Evolutionary conservation across 805 yeast species (phyloP), one percentile per base, ranked within the genome.

Genomic region (Maudiozyma bulderi): DNA sequence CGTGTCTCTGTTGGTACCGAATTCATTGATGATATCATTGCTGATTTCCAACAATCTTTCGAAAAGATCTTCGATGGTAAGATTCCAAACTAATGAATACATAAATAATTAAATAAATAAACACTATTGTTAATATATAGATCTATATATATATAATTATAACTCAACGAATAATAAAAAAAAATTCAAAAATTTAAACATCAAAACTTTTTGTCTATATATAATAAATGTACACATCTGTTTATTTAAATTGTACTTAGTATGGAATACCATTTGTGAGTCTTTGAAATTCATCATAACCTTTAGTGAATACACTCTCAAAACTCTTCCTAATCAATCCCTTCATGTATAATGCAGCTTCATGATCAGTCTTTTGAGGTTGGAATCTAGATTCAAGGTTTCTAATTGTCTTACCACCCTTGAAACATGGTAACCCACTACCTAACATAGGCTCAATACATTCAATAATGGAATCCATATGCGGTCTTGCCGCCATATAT

Each of bases 221-320:
- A 20, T 20, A 20, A 20, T 20, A 20, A 20, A 20, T 20, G 26
- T 39, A 39, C n/a, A 40, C 10, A 40, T 15, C 30, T 20, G n/a
- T 11, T 8, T 28, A 9, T 15, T 4, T 40, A 8, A 28, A 40
- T 40, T 13, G 5, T 6, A 9, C 9, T 13, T 14, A 47, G 61
- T 90, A 91, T 14, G 99, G 99, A 65, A 93, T 93, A 50, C 99
- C 99, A 60, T 93, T 93, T 37, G 99, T 93, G 56, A 93, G 66
- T 60, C 95, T 75, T 69, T 93, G 99, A 80, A 93, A 93, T 70
- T 90, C 97, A 64, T 93, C 99, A 67, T 93, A 93, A 20, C 96
- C 98, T 62, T 83, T 86, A 35, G 99, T 93, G 61, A 84, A 88
- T 59, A 80, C 70, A 68, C 95, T 85, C 66, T 91, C 98, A 66